A percentile compares a stretch with the other conserved stretches of the same genome.
phyloP scores from a whole-genome alignment of 495 filamentous ascomycete species.

The Xylaria intraflava region DNA sequence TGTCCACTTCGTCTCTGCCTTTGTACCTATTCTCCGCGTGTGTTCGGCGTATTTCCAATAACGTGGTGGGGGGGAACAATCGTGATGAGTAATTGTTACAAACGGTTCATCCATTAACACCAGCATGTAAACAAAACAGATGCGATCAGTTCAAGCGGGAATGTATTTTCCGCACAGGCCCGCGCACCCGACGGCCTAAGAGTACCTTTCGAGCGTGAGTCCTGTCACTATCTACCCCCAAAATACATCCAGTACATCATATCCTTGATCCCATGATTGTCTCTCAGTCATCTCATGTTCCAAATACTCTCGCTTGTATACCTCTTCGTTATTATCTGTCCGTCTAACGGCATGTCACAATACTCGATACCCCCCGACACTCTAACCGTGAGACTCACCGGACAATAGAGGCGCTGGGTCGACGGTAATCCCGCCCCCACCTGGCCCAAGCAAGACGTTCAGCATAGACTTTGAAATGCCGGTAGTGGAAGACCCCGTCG shows the following conservation, averaged over 20 bases:
- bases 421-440: slow-evolving; percentile 19
- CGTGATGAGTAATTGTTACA: background rate
- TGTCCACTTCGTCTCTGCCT: background rate
- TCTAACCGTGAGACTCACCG: background rate
- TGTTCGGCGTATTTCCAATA: background rate
- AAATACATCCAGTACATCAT: too few relatives aligned
- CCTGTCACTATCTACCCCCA: background rate
- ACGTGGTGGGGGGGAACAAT: background rate
- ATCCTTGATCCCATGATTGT: background rate
- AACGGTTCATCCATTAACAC: background rate
- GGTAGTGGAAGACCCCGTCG: slow-evolving; percentile 21
- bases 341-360: background rate
- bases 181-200: slow-evolving; percentile 35
- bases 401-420: slow-evolving; percentile 12
- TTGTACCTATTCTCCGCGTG: background rate
- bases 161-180: slow-evolving; percentile 42
- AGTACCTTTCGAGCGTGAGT: slow-evolving; percentile 29
- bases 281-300: background rate
- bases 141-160: slow-evolving; percentile 44
- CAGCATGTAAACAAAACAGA: slow-evolving; percentile 18
- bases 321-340: background rate
- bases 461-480: slow-evolving; percentile 45
- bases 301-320: background rate
- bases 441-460: slow-evolving; percentile 43
- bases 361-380: background rate